Percentiles rank a stretch among this genome's conserved stretches.
Evolutionary conservation across 176 grass and related monocot genomes (phyloP).

Genomic region (Oryza punctata): DNA sequence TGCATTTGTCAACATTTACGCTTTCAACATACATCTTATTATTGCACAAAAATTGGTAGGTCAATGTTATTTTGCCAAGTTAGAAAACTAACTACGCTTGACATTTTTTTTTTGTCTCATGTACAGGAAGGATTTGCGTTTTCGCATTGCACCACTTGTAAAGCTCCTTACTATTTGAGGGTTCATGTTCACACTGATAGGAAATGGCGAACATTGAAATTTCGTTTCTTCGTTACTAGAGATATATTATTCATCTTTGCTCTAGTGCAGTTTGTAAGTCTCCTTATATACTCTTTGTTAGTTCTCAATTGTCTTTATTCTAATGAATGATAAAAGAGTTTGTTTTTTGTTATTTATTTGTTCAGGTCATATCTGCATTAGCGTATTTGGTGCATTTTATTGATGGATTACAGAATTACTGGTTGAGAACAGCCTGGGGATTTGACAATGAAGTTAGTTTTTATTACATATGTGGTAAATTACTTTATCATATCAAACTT

Average conservation of each 20-base stretch:
- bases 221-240: conserved; percentile 98
- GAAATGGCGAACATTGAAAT: conserved; percentile 97
- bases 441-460: conserved; percentile 98
- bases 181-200: conserved; percentile 96
- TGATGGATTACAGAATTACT: conserved; percentile 89
- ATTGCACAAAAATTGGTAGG: no score
- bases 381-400: conserved; percentile 90
- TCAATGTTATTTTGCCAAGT: conserved; percentile 9
- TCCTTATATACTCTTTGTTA: not conserved
- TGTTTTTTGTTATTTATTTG: conserved; percentile 30
- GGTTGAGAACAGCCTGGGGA: conserved; percentile 81
- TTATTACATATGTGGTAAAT: conserved; percentile 99
- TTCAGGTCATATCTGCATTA: conserved; percentile 86
- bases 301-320: conserved; percentile 25
- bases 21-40: no score
- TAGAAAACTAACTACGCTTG: not conserved
- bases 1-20: not conserved
- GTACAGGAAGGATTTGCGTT: conserved; percentile 99
- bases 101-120: conserved; percentile 32
- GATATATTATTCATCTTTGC: conserved; percentile 96
- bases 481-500: conserved; percentile 29
- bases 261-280: conserved; percentile 89
- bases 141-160: conserved; percentile 99
- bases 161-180: conserved; percentile 95
- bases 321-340: conserved; percentile 34